Base-by-base conservation (phyloP, 331 rosid species). In the Pyracantha coccinea region DNA sequence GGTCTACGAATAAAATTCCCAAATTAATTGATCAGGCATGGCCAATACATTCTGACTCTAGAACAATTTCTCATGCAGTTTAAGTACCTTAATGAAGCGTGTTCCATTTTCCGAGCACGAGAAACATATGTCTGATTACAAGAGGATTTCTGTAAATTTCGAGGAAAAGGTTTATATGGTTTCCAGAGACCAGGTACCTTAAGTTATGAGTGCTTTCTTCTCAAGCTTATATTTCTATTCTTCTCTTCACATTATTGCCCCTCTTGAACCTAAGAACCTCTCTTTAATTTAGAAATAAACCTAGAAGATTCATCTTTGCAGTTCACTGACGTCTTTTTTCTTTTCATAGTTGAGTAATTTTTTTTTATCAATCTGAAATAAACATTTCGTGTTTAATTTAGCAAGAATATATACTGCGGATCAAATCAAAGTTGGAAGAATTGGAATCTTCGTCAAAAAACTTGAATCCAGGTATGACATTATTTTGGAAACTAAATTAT, bases 121-220 rank as follows among this genome's bases (percentile, higher is more conserved):
- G 21, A 53, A 53, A 21, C n/a, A 29, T 27, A 62, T 32, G 20
- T 32, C 69, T 32, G 25, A 65, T 17, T 16, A 31, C 7, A 31
- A 19, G 27, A 32, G 35, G 9, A 9, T 65, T 8, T 23, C 47
- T 31, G 24, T 32, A n/a, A 71, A 31, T 1, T 31, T 71, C 0
- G 75, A 71, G 66, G 66, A 71, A 55, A 55, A 32, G 65, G 52
- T 31, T 71, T 71, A 54, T 71, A 32, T 54, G 66, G 31, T 6
- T 33, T 14, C 75, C 16, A 71, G 52, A 31, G 27, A 55, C 32
- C 21, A 71, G 75, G 75, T 71, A 71, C 61, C 24, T 53, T 55
- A 32, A 57, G 53, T 54, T 55, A 11, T 53, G 8, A n/a, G 41
- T 71, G 23, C 44, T 6, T 32, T 71, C 32, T 31, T 31, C 5